Conservation (phyloP, 441 rosid genomes). For the Pelargonium myrrhifolium region DNA sequence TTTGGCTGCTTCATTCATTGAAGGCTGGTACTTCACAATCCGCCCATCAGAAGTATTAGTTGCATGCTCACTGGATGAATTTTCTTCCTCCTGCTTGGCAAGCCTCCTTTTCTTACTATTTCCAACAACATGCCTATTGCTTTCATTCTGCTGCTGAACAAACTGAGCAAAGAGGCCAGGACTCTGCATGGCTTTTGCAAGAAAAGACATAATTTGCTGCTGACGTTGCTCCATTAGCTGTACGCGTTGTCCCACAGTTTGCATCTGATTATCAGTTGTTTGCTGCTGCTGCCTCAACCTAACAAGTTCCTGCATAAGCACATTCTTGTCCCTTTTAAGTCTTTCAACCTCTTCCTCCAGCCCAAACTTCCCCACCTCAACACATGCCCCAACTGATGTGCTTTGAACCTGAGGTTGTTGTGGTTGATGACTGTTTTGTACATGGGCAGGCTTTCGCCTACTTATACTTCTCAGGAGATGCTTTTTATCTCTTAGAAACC, state of each 20-base stretch:
- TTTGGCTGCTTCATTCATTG: conserved; percentile 44
- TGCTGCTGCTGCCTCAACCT: conserved; percentile 11
- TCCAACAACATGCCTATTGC: not conserved
- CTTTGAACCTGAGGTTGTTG: not conserved
- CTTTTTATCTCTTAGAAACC: conserved; percentile 3
- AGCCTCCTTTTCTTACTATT: not conserved
- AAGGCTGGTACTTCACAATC: conserved; percentile 49
- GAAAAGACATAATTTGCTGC: conserved; percentile 12
- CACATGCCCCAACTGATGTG: not conserved
- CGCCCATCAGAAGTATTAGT: conserved; percentile 32
- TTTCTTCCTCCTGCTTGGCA: conserved; percentile 19
- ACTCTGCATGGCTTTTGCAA: conserved; percentile 14
- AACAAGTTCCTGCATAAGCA: conserved; percentile 12
- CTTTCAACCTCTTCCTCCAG: conserved; percentile 16
- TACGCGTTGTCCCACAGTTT: not conserved
- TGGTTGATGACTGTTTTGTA: not conserved
- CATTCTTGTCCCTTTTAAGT: conserved; percentile 12
- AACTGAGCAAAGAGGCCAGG: conserved; percentile 15
- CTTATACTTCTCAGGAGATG: not conserved
- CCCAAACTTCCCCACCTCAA: conserved; percentile 10
- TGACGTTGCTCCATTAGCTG: conserved; percentile 6
- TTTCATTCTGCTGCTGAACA: conserved; percentile 17
- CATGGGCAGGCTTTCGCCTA: conserved; percentile 6
- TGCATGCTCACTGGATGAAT: conserved; percentile 18
- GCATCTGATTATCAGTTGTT: conserved; percentile 3